Evolutionary conservation across 2,329 filamentous ascomycete genomes (phyloP), one percentile per base, ranked within the genome.

Genomic region (Ophiosphaerella herpotricha): DNA sequence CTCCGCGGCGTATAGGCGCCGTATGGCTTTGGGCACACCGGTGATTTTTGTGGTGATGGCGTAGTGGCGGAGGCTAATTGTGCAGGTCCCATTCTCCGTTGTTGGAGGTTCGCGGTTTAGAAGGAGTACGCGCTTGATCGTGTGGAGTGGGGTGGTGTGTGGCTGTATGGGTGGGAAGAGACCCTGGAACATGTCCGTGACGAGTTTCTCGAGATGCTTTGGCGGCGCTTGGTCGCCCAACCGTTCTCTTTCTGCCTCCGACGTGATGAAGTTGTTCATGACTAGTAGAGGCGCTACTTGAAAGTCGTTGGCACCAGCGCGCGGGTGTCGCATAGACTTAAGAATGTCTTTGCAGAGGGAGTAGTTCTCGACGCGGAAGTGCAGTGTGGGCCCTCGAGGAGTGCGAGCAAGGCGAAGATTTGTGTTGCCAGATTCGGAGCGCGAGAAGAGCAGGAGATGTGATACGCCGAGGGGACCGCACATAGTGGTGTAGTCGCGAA

Each of bases 81-180:
- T 84, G 67, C 95, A 96, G 2, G 85, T 85, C 29, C 71, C 71
- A 7, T 67, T 69, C n/a, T 71, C 65, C 24, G 70, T 62, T 4
- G 55, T 54, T 2, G 68, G 66, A 5, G 78, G 73, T 70, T 96
- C 91, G 54, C 94, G 87, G 74, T 97, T 96, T 49, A 99, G 77
- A 16, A 99, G 83, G 48, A 99, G 83, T 0, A 97, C 90, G 67
- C 94, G 85, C 58, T 89, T 89, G 70, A 99, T 97, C n/a, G 91
- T 91, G 64, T 90, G 88, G 32, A 99, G 82, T 1, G 94, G 91
- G 2, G 91, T 96, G 26, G 85, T 84, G 74, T 96, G 91, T 0
- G 94, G 94, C 63, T 94, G 94, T 73, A 99, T 97, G 1, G 92
- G 90, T 4, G 94, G 93, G 67, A 99, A 97, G 32, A 99, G 84